Percentiles rank a stretch among this genome's conserved stretches.
Conservation (phyloP, 75 land plant species). For the Picea sitchensis region DNA sequence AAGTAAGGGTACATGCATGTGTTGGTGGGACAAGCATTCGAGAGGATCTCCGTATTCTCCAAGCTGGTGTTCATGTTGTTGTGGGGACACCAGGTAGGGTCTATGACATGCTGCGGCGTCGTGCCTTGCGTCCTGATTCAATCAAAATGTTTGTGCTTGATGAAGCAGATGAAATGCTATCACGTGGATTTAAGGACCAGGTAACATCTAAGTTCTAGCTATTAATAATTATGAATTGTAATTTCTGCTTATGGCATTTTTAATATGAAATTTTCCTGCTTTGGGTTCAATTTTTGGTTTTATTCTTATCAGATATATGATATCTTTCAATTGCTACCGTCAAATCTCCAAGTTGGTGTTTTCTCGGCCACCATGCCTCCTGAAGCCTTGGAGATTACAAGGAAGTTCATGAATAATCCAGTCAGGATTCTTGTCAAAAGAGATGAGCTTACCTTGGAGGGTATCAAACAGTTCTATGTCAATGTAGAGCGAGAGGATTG, state of each 20-base stretch:
- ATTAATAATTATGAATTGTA: not conserved
- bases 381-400: conserved; percentile 52
- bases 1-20: conserved; percentile 41
- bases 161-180: conserved; percentile 43
- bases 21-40: conserved; percentile 35
- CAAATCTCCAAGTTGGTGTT: conserved; percentile 59
- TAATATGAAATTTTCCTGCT: not conserved
- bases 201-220: not conserved
- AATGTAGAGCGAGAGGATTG: conserved; percentile 51
- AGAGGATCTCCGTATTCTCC: conserved; percentile 21
- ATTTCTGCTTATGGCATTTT: not conserved
- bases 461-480: conserved; percentile 54
- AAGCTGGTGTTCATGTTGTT: conserved; percentile 35
- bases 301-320: conserved; percentile 48
- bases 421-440: conserved; percentile 59
- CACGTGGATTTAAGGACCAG: conserved; percentile 46
- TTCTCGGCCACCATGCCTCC: conserved; percentile 80
- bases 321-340: conserved; percentile 57
- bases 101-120: conserved; percentile 26
- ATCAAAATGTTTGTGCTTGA: conserved; percentile 37
- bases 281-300: not conserved
- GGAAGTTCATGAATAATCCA: conserved; percentile 68
- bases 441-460: conserved; percentile 61
- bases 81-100: conserved; percentile 41
- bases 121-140: conserved; percentile 24